Base-by-base conservation (phyloP, 306 rosid species). In the Fragaria iinumae region DNA sequence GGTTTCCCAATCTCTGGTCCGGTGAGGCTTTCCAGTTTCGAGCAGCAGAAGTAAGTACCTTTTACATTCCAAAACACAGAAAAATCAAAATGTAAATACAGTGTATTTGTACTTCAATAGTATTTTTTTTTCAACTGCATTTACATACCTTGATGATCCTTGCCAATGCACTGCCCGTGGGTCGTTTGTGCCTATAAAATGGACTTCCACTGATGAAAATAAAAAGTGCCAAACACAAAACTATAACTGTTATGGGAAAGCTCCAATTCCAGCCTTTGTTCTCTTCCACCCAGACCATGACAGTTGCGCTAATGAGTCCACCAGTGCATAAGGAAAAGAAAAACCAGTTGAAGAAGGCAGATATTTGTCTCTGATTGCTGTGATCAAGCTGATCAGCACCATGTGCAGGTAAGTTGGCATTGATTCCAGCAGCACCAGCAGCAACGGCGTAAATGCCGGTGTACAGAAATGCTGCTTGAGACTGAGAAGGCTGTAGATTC, bases 321-420 rank as follows among this genome's bases (percentile, higher is more conserved):
- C 84, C 86, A 0, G 53, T 29, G 55, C 79, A 72, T 1, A 86
- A 5, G 45, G 80, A 72, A 79, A 77, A 81, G 76, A 81, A 84
- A 67, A 76, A 81, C 87, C 86, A 86, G 29, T 69, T 84, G 84
- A 86, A 86, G 86, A 76, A 83, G 52, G 80, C 67, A 21, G 90
- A 75, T 41, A 86, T 76, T 6, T 76, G 81, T 18, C 68, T 44
- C 65, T 70, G 79, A 20, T 86, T 81, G 25, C 48, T 48, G 56
- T 49, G 76, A 41, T 81, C 87, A 5, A 83, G 79, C 62, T 83
- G 87, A 72, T 83, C 86, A 9, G 86, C 90, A 16, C 89, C 89
- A 50, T 86, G 86, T 64, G 87, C 68, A 21, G 80, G 74, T 55
- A 86, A 81, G 60, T 81, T 39, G 25, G 86, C 78, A 74, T 66